A percentile compares a stretch with the other conserved stretches of the same genome.
Evolutionary conservation across 306 rosid species (phyloP).

Genomic region (Rosa lucieae): DNA sequence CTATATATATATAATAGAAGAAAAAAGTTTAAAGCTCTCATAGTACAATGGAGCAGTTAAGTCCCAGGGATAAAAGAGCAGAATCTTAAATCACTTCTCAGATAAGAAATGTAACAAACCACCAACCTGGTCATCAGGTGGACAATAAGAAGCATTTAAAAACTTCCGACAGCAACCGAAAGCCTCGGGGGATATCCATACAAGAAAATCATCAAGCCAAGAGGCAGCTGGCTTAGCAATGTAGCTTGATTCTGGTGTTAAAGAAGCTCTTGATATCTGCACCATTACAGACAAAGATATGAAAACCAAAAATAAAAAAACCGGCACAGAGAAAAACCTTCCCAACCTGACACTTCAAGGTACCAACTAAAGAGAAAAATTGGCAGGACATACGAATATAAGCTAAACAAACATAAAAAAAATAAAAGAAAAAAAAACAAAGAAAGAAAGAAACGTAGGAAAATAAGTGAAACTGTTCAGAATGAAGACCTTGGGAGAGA

Average conservation of each 20-base stretch:
- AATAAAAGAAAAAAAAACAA: conserved; percentile 1
- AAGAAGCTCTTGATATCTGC: conserved; percentile 90
- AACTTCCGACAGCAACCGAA: conserved; percentile 97
- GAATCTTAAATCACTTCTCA: conserved; percentile 10
- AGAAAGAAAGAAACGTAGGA: not conserved
- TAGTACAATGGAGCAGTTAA: not conserved
- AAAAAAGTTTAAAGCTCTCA: not conserved
- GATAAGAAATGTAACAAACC: conserved; percentile 21
- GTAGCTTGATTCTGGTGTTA: conserved; percentile 72
- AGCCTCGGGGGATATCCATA: conserved; percentile 98
- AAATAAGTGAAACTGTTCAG: not conserved
- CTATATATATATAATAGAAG: not conserved
- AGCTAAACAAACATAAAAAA: not conserved
- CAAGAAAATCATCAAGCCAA: conserved; percentile 99
- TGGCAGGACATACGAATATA: not conserved
- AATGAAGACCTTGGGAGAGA: not conserved
- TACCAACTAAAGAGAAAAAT: conserved; percentile 4
- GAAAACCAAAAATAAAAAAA: not conserved
- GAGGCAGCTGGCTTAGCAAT: conserved; percentile 99
- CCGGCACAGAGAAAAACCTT: not conserved
- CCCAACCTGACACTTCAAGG: not conserved
- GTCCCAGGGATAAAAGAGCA: conserved; percentile 13
- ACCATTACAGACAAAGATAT: conserved; percentile 17
- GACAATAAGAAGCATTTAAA: conserved; percentile 81
- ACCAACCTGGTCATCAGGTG: conserved; percentile 96